A percentile compares a stretch with the other conserved stretches of the same genome.
Conservation (phyloP, 768 basidiomycete genomes). For the Gymnopilus dilepis region DNA sequence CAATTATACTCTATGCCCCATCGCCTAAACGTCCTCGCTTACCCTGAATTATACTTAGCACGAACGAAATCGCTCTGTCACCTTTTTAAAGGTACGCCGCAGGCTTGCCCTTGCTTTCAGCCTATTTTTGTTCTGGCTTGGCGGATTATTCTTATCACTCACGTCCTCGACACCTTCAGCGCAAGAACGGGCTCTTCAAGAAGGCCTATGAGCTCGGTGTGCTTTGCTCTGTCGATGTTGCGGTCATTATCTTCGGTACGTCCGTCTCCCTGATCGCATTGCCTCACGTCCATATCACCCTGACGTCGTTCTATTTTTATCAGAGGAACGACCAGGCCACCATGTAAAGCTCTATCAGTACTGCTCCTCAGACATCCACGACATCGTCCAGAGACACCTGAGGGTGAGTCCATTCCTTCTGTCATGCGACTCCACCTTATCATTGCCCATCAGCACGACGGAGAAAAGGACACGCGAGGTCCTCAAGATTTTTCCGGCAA, state of each 20-base stretch:
- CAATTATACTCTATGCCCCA: slow-evolving; percentile 33
- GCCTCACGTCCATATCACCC: slow-evolving; percentile 21
- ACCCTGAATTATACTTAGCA: slow-evolving; percentile 72
- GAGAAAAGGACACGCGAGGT: slow-evolving; percentile 53
- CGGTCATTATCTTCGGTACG: slow-evolving; percentile 80
- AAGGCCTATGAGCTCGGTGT: slow-evolving; percentile 93
- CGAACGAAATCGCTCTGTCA: slow-evolving; percentile 90
- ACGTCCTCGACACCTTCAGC: slow-evolving; percentile 46
- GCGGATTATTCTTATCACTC: slow-evolving; percentile 42
- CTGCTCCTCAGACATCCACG: slow-evolving; percentile 71
- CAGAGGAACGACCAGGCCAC: slow-evolving; percentile 81
- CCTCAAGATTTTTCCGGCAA: slow-evolving; percentile 51
- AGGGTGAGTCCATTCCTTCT: slow-evolving; percentile 35
- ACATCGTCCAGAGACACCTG: slow-evolving; percentile 72
- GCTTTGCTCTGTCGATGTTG: slow-evolving; percentile 86
- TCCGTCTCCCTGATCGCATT: slow-evolving; percentile 13
- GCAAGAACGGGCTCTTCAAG: slow-evolving; percentile 91
- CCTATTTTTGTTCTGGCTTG: slow-evolving; percentile 69
- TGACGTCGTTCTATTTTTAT: slow-evolving; percentile 50
- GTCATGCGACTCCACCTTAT: slow-evolving; percentile 16
- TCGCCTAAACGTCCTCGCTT: slow-evolving; percentile 34
- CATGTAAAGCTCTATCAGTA: slow-evolving; percentile 85
- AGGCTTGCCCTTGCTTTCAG: slow-evolving; percentile 38
- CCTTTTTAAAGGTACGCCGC: slow-evolving; percentile 80
- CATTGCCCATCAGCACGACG: slow-evolving; percentile 45